Evolutionary conservation across 106 monocot species (phyloP).

Genomic region (Agapanthus africanus): DNA sequence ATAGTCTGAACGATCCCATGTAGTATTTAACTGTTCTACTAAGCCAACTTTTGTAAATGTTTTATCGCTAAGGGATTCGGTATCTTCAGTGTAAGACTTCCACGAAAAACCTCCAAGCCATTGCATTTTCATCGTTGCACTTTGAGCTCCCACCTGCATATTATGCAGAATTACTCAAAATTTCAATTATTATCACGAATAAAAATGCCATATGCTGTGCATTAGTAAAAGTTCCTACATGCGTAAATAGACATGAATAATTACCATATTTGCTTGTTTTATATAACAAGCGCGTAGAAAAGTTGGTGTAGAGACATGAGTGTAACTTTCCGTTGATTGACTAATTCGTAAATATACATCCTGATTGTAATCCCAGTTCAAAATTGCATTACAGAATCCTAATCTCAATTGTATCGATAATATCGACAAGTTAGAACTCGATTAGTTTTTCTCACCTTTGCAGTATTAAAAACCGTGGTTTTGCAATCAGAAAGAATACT

Average conservation of each 20-base stretch:
- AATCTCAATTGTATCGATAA: background rate
- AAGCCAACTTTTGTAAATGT: conserved; percentile 69
- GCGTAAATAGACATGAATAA: conserved; percentile 5
- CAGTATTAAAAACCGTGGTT: conserved; percentile 83
- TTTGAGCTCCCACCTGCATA: conserved; percentile 63
- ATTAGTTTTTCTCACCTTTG: conserved; percentile 43
- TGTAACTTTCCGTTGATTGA: no score
- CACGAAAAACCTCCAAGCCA: conserved; percentile 50
- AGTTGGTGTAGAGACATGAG: no score
- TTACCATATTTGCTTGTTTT: background rate
- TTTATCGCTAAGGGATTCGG: conserved; percentile 37
- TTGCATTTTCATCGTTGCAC: conserved; percentile 54
- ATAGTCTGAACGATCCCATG: conserved; percentile 92
- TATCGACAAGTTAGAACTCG: background rate
- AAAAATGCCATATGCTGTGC: background rate
- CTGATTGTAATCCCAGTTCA: background rate
- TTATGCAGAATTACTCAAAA: background rate
- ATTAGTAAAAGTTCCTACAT: conserved; percentile 30
- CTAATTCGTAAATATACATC: no score
- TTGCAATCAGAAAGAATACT: conserved; percentile 95
- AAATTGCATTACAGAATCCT: background rate
- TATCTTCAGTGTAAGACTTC: conserved; percentile 64
- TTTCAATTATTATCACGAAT: no score
- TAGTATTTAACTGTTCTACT: conserved; percentile 75
- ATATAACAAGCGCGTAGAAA: background rate